phyloP scores from a whole-genome alignment of 2,329 filamentous ascomycete genomes.

The Scolecobasidium constrictum region DNA sequence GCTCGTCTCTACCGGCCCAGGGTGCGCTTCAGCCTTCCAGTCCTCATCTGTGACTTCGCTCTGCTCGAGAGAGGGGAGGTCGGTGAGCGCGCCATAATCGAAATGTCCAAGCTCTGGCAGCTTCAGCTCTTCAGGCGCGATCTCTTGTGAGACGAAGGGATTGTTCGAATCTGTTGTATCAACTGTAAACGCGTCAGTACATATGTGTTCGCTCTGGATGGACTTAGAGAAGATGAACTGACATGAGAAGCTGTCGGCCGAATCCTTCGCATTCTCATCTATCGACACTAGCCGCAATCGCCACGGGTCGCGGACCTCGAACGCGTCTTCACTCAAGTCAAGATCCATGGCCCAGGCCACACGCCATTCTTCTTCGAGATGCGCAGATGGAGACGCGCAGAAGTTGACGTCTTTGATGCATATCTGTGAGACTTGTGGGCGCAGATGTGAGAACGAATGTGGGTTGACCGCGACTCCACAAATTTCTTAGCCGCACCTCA shows the following conservation, averaged over 20 bases:
- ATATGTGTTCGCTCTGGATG: slow-evolving; percentile 9
- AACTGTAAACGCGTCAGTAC: slow-evolving; percentile 20
- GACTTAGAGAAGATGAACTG: no score
- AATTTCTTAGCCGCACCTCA: no score
- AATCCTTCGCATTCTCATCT: slow-evolving; percentile 5
- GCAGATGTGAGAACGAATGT: no score
- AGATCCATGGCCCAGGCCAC: slow-evolving; percentile 5
- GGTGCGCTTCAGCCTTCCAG: slow-evolving; percentile 19
- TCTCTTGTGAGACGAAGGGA: slow-evolving; percentile 26
- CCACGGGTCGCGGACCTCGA: slow-evolving; percentile 16
- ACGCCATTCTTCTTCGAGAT: no score
- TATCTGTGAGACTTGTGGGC: no score
- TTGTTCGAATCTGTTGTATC: slow-evolving; percentile 25
- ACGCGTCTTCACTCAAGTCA: slow-evolving; percentile 8
- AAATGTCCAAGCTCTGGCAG: slow-evolving; percentile 29
- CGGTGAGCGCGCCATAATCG: slow-evolving; percentile 26
- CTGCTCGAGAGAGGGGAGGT: slow-evolving; percentile 22
- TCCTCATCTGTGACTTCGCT: slow-evolving; percentile 21
- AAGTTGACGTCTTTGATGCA: no score
- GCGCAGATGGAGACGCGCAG: no score
- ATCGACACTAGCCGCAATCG: slow-evolving; percentile 8
- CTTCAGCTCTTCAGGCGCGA: slow-evolving; percentile 22
- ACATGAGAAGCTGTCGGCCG: no score
- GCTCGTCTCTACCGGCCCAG: slow-evolving; percentile 11
- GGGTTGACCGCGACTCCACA: no score